These are phyloP conservation scores for Isochrysis galbana DNA, from an alignment of 78 protist genomes.

Conservation along the genomic window DNA sequence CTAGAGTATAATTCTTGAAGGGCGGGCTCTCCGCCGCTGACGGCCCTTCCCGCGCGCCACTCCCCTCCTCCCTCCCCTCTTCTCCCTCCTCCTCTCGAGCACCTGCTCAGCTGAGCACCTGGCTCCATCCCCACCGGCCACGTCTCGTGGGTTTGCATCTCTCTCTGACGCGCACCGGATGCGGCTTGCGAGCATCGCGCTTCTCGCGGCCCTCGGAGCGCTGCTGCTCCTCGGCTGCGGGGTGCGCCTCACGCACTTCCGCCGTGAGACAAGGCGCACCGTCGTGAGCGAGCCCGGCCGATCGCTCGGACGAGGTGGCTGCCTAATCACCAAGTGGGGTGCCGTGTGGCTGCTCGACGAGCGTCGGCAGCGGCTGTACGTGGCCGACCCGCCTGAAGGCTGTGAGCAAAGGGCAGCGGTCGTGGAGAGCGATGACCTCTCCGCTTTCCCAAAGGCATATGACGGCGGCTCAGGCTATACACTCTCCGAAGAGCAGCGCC, in stretches of 20 bases:
- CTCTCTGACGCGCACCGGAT: too few relatives aligned
- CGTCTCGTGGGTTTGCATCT: too few relatives aligned
- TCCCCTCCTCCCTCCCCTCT: too few relatives aligned
- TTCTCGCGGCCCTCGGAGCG: neutral
- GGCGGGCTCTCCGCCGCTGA: too few relatives aligned
- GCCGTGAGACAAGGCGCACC: neutral
- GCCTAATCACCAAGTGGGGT: neutral
- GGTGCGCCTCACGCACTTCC: neutral
- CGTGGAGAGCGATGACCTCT: neutral
- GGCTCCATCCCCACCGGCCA: too few relatives aligned
- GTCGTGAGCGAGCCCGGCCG: neutral
- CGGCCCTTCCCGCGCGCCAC: too few relatives aligned
- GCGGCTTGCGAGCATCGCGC: too few relatives aligned
- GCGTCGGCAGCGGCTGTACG: neutral
- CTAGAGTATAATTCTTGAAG: too few relatives aligned
- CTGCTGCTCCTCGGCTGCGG: neutral
- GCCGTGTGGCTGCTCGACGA: neutral
- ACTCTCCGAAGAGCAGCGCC: neutral
- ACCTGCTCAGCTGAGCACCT: too few relatives aligned
- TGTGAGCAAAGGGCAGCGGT: neutral
- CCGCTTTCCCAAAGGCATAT: neutral
- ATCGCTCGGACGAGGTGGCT: too few relatives aligned
- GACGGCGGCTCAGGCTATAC: neutral
- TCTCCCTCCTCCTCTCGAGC: too few relatives aligned
- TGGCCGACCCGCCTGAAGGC: neutral